phyloP scores from a whole-genome alignment of 2,329 filamentous ascomycete species.

The Dothideomycetes sp. region DNA sequence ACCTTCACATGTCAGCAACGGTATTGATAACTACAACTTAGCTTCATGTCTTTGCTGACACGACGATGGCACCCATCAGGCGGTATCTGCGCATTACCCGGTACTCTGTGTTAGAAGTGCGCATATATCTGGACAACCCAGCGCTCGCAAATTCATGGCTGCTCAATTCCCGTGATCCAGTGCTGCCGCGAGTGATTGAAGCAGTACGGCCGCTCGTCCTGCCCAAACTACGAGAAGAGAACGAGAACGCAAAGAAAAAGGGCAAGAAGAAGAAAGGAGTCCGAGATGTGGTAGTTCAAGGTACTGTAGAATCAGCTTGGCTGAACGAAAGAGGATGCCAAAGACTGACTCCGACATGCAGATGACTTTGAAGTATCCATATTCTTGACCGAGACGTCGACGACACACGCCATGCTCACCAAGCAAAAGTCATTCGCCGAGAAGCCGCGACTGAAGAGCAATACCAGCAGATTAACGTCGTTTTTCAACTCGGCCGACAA shows the following conservation, averaged over 20 bases:
- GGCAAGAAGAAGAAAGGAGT: constrained; percentile 59
- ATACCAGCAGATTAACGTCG: constrained; percentile 37
- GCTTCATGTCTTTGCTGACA: too few relatives aligned
- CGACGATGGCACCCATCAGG: constrained; percentile 71
- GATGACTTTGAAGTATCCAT: constrained; percentile 95
- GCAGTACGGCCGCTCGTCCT: constrained; percentile 77
- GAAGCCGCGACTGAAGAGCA: constrained; percentile 35
- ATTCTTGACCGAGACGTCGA: constrained; percentile 79
- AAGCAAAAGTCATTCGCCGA: constrained; percentile 67
- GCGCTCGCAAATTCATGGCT: constrained; percentile 76
- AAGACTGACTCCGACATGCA: constrained; percentile 31
- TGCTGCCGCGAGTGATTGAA: constrained; percentile 74
- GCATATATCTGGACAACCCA: constrained; percentile 91
- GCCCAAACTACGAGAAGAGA: constrained; percentile 85
- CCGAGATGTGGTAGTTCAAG: constrained; percentile 78
- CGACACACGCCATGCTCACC: constrained; percentile 74
- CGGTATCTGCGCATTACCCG: constrained; percentile 87
- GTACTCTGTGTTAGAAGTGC: constrained; percentile 90
- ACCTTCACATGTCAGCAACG: too few relatives aligned
- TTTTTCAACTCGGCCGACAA: constrained; percentile 37
- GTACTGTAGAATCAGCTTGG: too few relatives aligned
- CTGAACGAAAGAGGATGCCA: too few relatives aligned
- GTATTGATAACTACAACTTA: too few relatives aligned
- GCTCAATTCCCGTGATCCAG: constrained; percentile 63
- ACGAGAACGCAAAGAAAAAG: constrained; percentile 50